Percentiles rank a stretch among this genome's conserved stretches.
These are phyloP conservation scores for Trichoderma reesei DNA, from an alignment of 495 filamentous ascomycete species.

Conservation along the genomic window DNA sequence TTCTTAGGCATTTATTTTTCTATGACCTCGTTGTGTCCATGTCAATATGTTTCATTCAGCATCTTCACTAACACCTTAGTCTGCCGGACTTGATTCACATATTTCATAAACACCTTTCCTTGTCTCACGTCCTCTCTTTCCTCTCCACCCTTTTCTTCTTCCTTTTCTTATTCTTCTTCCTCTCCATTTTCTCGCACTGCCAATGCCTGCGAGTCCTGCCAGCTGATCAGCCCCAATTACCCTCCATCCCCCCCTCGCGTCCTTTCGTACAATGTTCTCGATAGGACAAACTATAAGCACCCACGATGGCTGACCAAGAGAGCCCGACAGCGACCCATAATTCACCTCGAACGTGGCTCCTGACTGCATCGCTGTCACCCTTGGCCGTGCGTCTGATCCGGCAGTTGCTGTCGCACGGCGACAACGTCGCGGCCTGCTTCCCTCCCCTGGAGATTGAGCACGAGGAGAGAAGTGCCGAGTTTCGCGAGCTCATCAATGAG, in stretches of 20 bases:
- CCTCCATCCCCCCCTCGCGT: background rate
- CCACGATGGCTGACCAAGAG: conserved; percentile 13
- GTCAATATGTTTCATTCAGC: background rate
- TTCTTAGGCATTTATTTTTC: background rate
- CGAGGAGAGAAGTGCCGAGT: conserved; percentile 45
- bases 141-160: background rate
- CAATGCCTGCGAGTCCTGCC: background rate
- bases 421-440: conserved; percentile 72
- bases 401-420: conserved; percentile 72
- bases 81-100: background rate
- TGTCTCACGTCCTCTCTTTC: background rate
- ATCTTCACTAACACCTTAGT: background rate
- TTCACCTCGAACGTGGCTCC: conserved; percentile 69
- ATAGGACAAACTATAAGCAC: conserved; percentile 5
- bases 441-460: conserved; percentile 57
- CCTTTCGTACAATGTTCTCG: conserved; percentile 3
- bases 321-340: conserved; percentile 43
- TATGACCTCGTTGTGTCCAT: background rate
- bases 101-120: background rate
- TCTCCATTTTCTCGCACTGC: background rate
- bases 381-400: conserved; percentile 61
- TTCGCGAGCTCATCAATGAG: conserved; percentile 47
- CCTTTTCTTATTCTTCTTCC: background rate
- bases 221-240: background rate
- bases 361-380: conserved; percentile 77